Base-by-base conservation (phyloP, 352 stramenopile genomes). In the Phytophthora ramorum region DNA sequence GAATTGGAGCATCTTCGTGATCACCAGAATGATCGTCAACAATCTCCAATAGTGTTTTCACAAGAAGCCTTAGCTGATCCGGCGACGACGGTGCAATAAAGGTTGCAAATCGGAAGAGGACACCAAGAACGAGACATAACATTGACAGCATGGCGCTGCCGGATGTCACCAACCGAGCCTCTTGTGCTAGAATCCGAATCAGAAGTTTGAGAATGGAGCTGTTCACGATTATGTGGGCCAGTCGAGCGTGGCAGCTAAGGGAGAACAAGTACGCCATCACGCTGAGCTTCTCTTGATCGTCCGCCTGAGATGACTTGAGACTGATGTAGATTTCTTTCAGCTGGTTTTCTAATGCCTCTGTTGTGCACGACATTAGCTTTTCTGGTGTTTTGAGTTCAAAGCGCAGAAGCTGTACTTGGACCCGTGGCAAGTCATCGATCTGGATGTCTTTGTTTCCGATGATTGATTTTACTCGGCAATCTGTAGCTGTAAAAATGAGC, bases 181-280 rank as follows among this genome's bases (percentile, higher is more conserved):
- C 75, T 20, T 81, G 62, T 34, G 58, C 35, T 13, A 93, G 44
- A 48, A 92, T 69, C 47, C 78, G 85, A 37, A 83, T 79, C 22
- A 93, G 51, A 32, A 95, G 64, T 4, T 71, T 73, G 14, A 95
- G 55, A 26, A 96, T 79, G 0, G 86, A 93, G 68, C 83, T 93
- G 60, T 96, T 96, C 13, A 92, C 80, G 52, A 96, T 89, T 43
- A 94, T 79, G 47, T 93, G 91, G 0, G 88, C 84, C 16, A 95
- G 61, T 56, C 85, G 82, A 2, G 72, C 69, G 20, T 88, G 66
- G 1, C 69, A 72, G 22, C 71, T 91, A 10, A 89, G 70, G 19
- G 69, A 74, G 17, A 86, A 87, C 8, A 96, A 65, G 20, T 94
- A 89, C 19, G 63, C 62, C 32, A 93, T 71, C 1, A 86, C 70